Percentiles rank a stretch among this genome's conserved stretches.
These are phyloP conservation scores for Dendrocalamus sinicus DNA, from an alignment of 176 grass and related monocot genomes.

Conservation along the genomic window DNA sequence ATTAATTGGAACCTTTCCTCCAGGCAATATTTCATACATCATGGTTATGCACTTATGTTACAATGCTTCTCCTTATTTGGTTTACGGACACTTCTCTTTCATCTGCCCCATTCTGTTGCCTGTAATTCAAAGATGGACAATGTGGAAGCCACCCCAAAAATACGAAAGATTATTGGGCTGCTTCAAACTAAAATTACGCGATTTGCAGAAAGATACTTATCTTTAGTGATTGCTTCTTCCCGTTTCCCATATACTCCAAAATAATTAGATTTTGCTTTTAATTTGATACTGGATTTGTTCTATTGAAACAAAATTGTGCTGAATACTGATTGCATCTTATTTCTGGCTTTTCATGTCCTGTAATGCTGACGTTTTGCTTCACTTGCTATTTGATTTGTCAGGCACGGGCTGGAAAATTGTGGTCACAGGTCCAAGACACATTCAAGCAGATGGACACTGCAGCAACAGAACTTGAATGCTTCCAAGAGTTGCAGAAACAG, in stretches of 20 bases:
- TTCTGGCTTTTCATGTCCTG: slow-evolving; percentile 10
- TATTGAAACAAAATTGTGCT: slow-evolving; percentile 10
- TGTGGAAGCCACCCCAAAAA: background rate
- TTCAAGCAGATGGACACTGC: slow-evolving; percentile 87
- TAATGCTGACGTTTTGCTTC: slow-evolving; percentile 26
- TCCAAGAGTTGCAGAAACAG: slow-evolving; percentile 88
- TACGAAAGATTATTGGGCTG: background rate
- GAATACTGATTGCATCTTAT: slow-evolving; percentile 2
- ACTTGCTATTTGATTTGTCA: slow-evolving; percentile 49
- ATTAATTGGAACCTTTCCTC: background rate
- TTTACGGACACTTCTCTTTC: slow-evolving; percentile 11
- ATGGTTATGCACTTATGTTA: background rate
- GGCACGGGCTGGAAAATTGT: slow-evolving; percentile 65
- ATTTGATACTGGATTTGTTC: slow-evolving; percentile 5
- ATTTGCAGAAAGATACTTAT: background rate
- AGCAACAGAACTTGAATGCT: slow-evolving; percentile 86
- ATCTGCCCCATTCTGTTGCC: background rate
- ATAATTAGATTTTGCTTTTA: background rate
- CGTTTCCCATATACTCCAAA: background rate
- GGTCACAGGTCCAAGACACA: slow-evolving; percentile 75
- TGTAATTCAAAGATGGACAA: slow-evolving; percentile 24
- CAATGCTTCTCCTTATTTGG: background rate
- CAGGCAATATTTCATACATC: background rate
- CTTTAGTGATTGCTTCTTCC: background rate
- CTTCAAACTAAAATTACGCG: background rate